Evolutionary conservation across 1,139 yeast genomes (phyloP).

Genomic region (Scheffersomyces segobiensis): DNA sequence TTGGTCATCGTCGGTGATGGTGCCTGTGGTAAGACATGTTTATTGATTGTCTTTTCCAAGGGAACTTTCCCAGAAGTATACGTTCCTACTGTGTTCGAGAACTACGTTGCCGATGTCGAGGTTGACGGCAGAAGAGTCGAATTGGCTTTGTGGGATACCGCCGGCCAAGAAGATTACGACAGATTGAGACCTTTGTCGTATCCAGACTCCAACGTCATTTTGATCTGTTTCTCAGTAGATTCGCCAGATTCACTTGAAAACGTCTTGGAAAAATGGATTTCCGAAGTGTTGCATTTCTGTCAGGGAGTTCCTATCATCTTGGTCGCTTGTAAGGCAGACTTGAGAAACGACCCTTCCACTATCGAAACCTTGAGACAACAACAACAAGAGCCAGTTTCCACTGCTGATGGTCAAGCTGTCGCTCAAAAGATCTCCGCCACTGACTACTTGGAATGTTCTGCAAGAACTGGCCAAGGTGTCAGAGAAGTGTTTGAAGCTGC

Average conservation of each 20-base stretch:
- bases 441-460: slow-evolving; percentile 89
- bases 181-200: slow-evolving; percentile 91
- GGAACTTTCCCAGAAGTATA: slow-evolving; percentile 96
- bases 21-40: slow-evolving; percentile 85
- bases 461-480: slow-evolving; percentile 87
- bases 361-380: slow-evolving; percentile 74
- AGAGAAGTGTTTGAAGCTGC: slow-evolving; percentile 92
- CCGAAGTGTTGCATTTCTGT: slow-evolving; percentile 92
- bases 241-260: slow-evolving; percentile 91
- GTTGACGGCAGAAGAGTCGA: slow-evolving; percentile 94
- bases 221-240: slow-evolving; percentile 89
- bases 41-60: slow-evolving; percentile 82
- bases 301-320: slow-evolving; percentile 93
- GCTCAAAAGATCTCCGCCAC: slow-evolving; percentile 88
- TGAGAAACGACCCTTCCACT: slow-evolving; percentile 79
- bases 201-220: slow-evolving; percentile 90
- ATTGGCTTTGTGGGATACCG: slow-evolving; percentile 97
- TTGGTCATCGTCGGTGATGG: slow-evolving; percentile 87
- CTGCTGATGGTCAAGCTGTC: slow-evolving; percentile 79
- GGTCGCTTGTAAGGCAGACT: slow-evolving; percentile 90
- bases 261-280: slow-evolving; percentile 93
- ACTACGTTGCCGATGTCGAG: slow-evolving; percentile 91
- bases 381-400: slow-evolving; percentile 73
- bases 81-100: slow-evolving; percentile 94
- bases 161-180: slow-evolving; percentile 97